Base-by-base conservation (phyloP, 352 stramenopile genomes). In the Phytophthora tentaculata region DNA sequence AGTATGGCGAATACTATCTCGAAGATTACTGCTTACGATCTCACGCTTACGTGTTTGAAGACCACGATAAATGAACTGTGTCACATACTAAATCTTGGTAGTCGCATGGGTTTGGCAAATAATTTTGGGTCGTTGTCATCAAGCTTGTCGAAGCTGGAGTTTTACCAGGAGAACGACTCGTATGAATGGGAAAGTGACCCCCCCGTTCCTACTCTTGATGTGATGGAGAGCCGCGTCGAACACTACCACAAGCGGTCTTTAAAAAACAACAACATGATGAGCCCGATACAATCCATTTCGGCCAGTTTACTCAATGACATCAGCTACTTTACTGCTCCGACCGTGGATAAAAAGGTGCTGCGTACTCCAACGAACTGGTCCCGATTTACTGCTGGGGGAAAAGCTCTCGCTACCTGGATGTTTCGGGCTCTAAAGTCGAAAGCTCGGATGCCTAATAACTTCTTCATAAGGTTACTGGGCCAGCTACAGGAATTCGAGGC, bases 241-340 rank as follows among this genome's bases (percentile, higher is more conserved):
- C 56, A 37, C 3, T 71, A 58, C 7, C 49, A 54, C 23, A 52
- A 32, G 3, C 37, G 28, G 2, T n/a, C n/a, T n/a, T 19, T 41
- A 2, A 24, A 59, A 22, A 32, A 37, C 1, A 71, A 54, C n/a
- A 51, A 9, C 5, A 17, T 47, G 9, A 61, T 56, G 43, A 12
- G 49, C 10, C 49, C 56, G 1, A 32, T 71, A 43, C 55, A 71
- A 14, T 70, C 62, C 19, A 64, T 70, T 44, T 59, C 62, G 32
- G 28, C 20, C n/a, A 24, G 12, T 1, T 19, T 66, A 24, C 39
- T 71, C 13, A 24, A 24, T n/a, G 45, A 69, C 48, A 23, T 69
- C 14, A 29, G 53, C n/a, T 28, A 23, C 12, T 58, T 45, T n/a
- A 45, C 7, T n/a, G 17, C 16, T 17, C 14, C 39, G 2, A 28